These are phyloP conservation scores for Yarrowia phangngaensis DNA, from an alignment of 805 yeast genomes.

Conservation along the genomic window DNA sequence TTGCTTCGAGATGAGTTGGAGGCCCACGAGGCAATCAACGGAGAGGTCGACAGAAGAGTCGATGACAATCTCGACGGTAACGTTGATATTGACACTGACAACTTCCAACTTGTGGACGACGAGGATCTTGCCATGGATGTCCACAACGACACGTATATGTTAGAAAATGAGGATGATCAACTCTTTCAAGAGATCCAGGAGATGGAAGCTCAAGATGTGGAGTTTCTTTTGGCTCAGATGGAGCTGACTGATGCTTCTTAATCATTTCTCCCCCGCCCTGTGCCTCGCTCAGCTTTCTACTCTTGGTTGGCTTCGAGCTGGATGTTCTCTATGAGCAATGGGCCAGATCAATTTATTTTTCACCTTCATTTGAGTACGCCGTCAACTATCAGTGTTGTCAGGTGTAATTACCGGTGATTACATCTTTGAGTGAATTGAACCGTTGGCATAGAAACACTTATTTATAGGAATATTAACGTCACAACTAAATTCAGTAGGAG, in stretches of 20 bases:
- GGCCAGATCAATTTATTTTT: slow-evolving; percentile 23
- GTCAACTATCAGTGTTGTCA: slow-evolving; percentile 24
- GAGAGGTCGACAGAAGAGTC: slow-evolving; percentile 17
- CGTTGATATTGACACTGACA: slow-evolving; percentile 20
- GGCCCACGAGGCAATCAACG: slow-evolving; percentile 7
- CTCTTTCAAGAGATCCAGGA: slow-evolving; percentile 14
- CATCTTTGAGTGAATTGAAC: too few relatives aligned
- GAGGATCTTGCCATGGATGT: too few relatives aligned
- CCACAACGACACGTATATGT: too few relatives aligned
- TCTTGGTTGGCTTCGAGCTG: slow-evolving; percentile 26
- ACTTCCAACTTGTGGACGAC: background rate
- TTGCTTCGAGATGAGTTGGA: slow-evolving; percentile 19
- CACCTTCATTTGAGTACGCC: slow-evolving; percentile 27
- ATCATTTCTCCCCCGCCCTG: slow-evolving; percentile 2
- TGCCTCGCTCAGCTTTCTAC: slow-evolving; percentile 27
- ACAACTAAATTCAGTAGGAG: too few relatives aligned
- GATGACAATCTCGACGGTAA: slow-evolving; percentile 21
- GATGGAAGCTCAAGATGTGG: slow-evolving; percentile 23
- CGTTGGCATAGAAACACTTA: too few relatives aligned
- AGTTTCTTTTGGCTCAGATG: slow-evolving; percentile 18
- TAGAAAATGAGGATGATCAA: slow-evolving; percentile 5
- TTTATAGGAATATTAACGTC: too few relatives aligned
- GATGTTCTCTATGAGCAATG: slow-evolving; percentile 23
- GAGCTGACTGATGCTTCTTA: too few relatives aligned
- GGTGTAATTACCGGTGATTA: slow-evolving; percentile 27